Evolutionary conservation across 345 rosid genomes (phyloP), one percentile per base, ranked within the genome.

Genomic region (Eucalyptus marginata): DNA sequence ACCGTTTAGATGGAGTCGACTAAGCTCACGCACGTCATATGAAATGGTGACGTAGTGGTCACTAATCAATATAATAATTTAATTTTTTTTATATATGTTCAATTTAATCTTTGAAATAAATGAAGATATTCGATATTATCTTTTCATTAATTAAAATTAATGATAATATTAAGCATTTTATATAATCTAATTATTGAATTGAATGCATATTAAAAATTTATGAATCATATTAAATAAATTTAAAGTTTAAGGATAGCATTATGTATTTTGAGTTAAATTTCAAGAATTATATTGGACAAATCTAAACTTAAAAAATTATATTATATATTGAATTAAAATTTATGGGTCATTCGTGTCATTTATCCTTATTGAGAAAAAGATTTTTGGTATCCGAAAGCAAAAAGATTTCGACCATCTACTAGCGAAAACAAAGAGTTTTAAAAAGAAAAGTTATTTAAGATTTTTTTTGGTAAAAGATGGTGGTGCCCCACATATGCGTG

Each of bases 231-330:
- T 24, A 0, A 56, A 56, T 4, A 56, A 24, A 56, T 56, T 56
- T 24, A 52, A 52, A 52, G 1, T 24, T 56, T 22, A 56, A 22
- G 0, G 0, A 56, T 22, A 5, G 0, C 0, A 0, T 56, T 56
- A 56, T 56, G 2, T 0, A 56, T 56, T 3, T 52, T 24, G 1
- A 10, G 9, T 24, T 24, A 24, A 24, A 56, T 56, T 1, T 56
- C 0, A 56, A 56, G 0, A 56, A 56, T 56, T 1, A 56, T 24
- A 56, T 56, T 9, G 1, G 29, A 24, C 9, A 56, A 56, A 56
- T 56, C 4, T 56, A 24, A 56, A 4, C 4, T 10, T 24, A 8
- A 56, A 56, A 56, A 25, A 4, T 18, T 52, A 18, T 52, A 7
- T 52, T 52, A 52, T 52, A 18, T 20, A 52, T 56, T 56, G 0